phyloP scores from a whole-genome alignment of 108 stramenopile species.

The Nitzschia sp. region DNA sequence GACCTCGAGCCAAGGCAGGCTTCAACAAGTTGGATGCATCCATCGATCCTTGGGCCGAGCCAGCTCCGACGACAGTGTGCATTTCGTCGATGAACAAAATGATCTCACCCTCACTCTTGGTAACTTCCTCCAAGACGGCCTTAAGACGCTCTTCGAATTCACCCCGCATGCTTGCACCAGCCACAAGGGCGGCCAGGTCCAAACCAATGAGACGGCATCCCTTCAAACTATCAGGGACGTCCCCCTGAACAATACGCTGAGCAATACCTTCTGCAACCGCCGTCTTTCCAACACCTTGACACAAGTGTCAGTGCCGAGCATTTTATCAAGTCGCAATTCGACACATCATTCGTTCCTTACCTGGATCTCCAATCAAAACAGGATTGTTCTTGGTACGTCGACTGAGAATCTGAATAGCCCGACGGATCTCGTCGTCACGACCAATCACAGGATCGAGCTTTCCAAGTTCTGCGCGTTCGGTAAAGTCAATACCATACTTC shows the following conservation, averaged over 20 bases:
- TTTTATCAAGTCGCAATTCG: neutral
- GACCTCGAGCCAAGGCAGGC: constrained; percentile 96
- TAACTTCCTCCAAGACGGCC: constrained; percentile 97
- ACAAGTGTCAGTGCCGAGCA: too few species aligned
- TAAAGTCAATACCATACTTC: constrained; percentile 97
- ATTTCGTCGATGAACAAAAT: constrained; percentile 99
- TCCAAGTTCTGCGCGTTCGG: constrained; percentile 77
- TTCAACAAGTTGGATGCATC: constrained; percentile 98
- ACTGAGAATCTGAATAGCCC: constrained; percentile 94
- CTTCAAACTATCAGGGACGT: constrained; percentile 84
- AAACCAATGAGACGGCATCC: constrained; percentile 89
- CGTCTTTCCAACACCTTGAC: constrained; percentile 92
- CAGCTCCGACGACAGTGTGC: constrained; percentile 98
- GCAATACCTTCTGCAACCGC: constrained; percentile 97
- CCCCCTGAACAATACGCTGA: constrained; percentile 85
- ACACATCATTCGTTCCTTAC: constrained; percentile 49
- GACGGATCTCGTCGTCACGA: constrained; percentile 97
- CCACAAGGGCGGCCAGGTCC: constrained; percentile 97
- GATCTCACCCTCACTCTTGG: constrained; percentile 91
- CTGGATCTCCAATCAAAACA: constrained; percentile 98
- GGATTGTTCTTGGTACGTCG: constrained; percentile 99
- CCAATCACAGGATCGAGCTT: constrained; percentile 98
- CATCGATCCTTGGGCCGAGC: constrained; percentile 90
- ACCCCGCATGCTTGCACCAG: constrained; percentile 98
- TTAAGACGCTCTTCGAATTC: constrained; percentile 99